Conservation (phyloP, 192 early-diverging fungal genomes). For the Dispira simplex region DNA sequence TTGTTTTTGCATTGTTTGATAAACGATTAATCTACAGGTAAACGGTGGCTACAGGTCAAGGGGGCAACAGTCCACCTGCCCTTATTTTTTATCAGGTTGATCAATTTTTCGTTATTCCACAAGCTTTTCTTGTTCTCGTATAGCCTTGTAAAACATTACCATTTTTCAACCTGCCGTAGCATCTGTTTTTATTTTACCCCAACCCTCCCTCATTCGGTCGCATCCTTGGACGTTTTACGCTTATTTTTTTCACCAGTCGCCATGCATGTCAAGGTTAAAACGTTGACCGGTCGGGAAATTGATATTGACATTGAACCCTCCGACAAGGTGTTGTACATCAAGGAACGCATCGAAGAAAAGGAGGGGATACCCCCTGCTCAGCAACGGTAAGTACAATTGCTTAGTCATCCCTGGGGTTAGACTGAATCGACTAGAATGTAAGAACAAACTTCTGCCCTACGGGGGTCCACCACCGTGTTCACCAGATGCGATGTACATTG, state of each 20-base stretch:
- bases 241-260: background rate
- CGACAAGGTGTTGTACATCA: slow-evolving; percentile 54
- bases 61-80: too few species aligned
- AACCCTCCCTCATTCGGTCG: background rate
- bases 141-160: too few species aligned
- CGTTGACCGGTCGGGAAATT: slow-evolving; percentile 39
- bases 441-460: background rate
- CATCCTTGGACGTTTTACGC: background rate
- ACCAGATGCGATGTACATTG: background rate
- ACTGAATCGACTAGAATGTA: background rate
- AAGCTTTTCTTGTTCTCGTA: too few species aligned
- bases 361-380: slow-evolving; percentile 95
- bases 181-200: too few species aligned
- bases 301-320: slow-evolving; percentile 75
- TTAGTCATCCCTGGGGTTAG: background rate
- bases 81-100: too few species aligned
- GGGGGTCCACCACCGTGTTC: background rate
- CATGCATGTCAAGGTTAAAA: background rate
- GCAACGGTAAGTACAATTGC: slow-evolving; percentile 39
- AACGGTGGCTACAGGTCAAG: too few species aligned
- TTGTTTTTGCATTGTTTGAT: too few species aligned
- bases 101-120: too few species aligned
- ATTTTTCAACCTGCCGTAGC: too few species aligned
- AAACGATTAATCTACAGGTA: too few species aligned
- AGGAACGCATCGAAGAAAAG: slow-evolving; percentile 87